phyloP scores from a whole-genome alignment of 1,284 basidiomycete genomes.

The Apiotrichum veenhuisii region DNA sequence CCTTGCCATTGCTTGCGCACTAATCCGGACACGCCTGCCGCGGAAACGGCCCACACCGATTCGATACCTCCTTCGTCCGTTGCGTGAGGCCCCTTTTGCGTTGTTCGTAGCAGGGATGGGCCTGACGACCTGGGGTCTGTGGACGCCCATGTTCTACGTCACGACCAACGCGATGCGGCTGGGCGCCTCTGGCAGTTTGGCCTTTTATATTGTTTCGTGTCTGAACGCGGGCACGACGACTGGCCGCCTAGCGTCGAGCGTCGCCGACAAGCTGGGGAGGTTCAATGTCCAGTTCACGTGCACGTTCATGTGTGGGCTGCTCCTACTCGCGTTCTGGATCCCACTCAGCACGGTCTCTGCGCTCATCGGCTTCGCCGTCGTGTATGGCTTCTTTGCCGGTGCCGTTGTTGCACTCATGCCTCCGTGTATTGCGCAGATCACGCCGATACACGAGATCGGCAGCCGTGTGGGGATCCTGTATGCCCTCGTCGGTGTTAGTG shows the following conservation, averaged over 20 bases:
- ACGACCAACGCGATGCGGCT: constrained; percentile 32
- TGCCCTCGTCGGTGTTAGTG: constrained; percentile 27
- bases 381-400: constrained; percentile 41
- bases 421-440: constrained; percentile 25
- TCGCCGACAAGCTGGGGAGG: constrained; percentile 13
- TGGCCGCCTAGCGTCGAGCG: constrained; percentile 16
- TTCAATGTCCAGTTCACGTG: constrained; percentile 39
- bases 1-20: constrained; percentile 16
- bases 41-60: constrained; percentile 22
- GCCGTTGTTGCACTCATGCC: constrained; percentile 31
- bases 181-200: constrained; percentile 30
- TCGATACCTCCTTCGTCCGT: constrained; percentile 17
- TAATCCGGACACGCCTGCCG: constrained; percentile 24
- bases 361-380: constrained; percentile 37
- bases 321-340: constrained; percentile 27
- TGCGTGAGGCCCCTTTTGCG: constrained; percentile 27
- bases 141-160: constrained; percentile 37
- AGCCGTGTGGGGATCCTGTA: constrained; percentile 31
- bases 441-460: constrained; percentile 27
- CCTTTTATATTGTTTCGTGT: constrained; percentile 31
- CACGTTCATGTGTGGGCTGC: constrained; percentile 13
- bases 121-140: constrained; percentile 34
- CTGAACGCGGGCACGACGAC: constrained; percentile 37
- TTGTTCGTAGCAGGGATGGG: constrained; percentile 23
- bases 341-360: constrained; percentile 23